Conservation (phyloP, 352 stramenopile genomes). For the Globisporangium paroecandrum region DNA sequence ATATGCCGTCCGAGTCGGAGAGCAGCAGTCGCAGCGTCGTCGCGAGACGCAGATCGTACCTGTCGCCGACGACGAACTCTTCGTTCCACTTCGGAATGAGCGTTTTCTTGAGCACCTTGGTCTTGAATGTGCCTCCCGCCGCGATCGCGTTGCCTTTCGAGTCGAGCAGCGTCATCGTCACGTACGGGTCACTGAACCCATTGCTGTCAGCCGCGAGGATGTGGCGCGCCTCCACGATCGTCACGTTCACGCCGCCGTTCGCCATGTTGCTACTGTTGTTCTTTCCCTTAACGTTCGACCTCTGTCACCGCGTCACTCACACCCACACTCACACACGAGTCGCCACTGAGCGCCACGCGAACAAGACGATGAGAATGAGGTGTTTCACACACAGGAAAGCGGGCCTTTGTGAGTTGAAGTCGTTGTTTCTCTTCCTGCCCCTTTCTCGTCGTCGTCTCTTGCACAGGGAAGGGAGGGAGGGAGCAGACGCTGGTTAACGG, state of each 20-base stretch:
- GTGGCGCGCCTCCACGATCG: conserved; percentile 56
- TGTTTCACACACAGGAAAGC: not conserved
- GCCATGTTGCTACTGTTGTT: not conserved
- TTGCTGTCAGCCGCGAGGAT: conserved; percentile 66
- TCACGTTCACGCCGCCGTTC: conserved; percentile 28
- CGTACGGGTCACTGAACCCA: conserved; percentile 70
- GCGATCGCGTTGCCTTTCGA: conserved; percentile 41
- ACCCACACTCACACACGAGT: not conserved
- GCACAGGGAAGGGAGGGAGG: not conserved
- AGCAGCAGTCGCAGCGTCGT: conserved; percentile 59
- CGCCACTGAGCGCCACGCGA: not conserved
- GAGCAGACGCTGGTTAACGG: not conserved
- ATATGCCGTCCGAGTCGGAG: conserved; percentile 52
- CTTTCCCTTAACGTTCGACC: not conserved
- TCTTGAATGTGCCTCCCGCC: conserved; percentile 55
- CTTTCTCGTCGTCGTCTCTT: not conserved
- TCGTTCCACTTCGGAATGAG: conserved; percentile 59
- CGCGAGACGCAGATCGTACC: conserved; percentile 58
- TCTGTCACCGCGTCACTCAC: not conserved
- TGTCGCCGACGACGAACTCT: conserved; percentile 57
- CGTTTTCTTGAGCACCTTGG: conserved; percentile 66
- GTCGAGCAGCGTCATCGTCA: conserved; percentile 69
- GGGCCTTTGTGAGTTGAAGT: conserved; percentile 4
- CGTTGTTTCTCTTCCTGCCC: not conserved
- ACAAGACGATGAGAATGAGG: not conserved